Evolutionary conservation across 2,329 filamentous ascomycete genomes (phyloP).

Genomic region (Myriosclerotinia scirpicola): DNA sequence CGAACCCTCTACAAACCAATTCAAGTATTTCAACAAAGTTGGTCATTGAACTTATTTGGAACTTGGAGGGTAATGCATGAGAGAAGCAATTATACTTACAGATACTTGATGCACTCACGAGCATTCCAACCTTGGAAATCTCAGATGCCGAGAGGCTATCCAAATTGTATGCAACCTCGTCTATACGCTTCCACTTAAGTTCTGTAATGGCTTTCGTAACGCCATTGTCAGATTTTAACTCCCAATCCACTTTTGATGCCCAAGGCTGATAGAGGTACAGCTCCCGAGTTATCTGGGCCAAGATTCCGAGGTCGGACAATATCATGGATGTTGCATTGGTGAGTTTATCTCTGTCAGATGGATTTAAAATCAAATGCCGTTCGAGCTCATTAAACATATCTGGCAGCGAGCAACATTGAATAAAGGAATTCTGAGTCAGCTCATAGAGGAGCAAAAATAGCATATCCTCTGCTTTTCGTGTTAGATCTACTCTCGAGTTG

Average conservation of each 20-base stretch:
- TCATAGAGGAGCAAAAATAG: neutral
- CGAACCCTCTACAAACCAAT: too few relatives aligned
- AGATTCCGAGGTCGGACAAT: neutral
- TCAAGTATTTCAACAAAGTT: too few relatives aligned
- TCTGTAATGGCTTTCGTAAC: neutral
- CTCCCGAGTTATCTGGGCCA: neutral
- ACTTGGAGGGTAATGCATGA: too few relatives aligned
- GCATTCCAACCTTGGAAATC: neutral
- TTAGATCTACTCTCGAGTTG: too few relatives aligned
- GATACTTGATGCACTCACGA: too few relatives aligned
- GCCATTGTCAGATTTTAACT: neutral
- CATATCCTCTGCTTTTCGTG: neutral
- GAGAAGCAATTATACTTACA: too few relatives aligned
- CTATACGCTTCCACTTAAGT: neutral
- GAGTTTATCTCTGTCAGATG: neutral
- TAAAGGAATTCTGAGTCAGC: neutral
- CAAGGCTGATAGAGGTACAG: conserved; percentile 1
- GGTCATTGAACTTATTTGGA: too few relatives aligned
- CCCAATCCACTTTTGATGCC: neutral
- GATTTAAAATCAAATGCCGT: neutral
- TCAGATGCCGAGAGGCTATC: too few relatives aligned
- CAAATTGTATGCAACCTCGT: neutral
- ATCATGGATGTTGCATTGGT: neutral
- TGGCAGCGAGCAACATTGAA: neutral
- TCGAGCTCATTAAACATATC: neutral